Conservation (phyloP, 2,329 filamentous ascomycete genomes). For the Atkinsonella texensis region DNA sequence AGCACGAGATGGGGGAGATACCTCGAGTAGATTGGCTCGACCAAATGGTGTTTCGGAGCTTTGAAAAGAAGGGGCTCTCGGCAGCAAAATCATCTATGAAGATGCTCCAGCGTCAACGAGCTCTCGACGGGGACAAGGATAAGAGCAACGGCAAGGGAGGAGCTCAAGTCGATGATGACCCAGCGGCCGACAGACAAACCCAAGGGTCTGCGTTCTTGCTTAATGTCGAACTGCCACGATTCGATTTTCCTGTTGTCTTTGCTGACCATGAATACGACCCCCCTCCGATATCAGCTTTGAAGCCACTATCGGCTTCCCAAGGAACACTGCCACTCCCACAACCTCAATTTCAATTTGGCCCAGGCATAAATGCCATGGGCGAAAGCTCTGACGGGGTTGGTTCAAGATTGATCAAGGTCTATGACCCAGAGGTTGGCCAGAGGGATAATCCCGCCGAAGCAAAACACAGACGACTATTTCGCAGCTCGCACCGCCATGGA, state of each 20-base stretch:
- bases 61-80: constrained; percentile 63
- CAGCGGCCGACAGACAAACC: constrained; percentile 31
- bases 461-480: constrained; percentile 84
- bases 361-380: constrained; percentile 65
- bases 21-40: constrained; percentile 91
- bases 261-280: constrained; percentile 86
- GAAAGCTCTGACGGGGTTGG: constrained; percentile 35
- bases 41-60: constrained; percentile 79
- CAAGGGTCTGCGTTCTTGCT: constrained; percentile 58
- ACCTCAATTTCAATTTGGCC: constrained; percentile 80
- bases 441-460: constrained; percentile 88
- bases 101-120: constrained; percentile 37
- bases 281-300: constrained; percentile 67
- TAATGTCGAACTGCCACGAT: constrained; percentile 83
- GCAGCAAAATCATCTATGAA: constrained; percentile 53
- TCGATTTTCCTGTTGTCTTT: constrained; percentile 93
- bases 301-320: constrained; percentile 43
- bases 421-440: constrained; percentile 84
- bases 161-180: constrained; percentile 18
- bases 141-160: constrained; percentile 14
- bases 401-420: constrained; percentile 66
- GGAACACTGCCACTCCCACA: constrained; percentile 65
- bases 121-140: constrained; percentile 30
- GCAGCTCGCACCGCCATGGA: constrained; percentile 82
- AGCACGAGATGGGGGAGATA: constrained; percentile 96